Evolutionary conservation across 1,284 basidiomycete genomes (phyloP).

Genomic region (Retiboletus flavoniger): DNA sequence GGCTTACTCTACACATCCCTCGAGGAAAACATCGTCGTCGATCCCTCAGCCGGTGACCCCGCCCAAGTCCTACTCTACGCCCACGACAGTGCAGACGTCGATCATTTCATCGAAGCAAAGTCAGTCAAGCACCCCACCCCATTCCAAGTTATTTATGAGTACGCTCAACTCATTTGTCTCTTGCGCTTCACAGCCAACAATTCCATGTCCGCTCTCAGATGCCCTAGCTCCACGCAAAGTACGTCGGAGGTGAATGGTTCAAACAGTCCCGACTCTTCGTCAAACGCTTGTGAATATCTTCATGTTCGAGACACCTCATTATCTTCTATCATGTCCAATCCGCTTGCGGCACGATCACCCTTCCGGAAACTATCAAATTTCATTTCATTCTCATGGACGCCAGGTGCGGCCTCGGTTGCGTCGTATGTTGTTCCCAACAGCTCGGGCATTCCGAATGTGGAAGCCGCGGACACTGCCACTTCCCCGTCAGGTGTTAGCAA

Average conservation of each 20-base stretch:
- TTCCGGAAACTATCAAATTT: constrained; percentile 53
- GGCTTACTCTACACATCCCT: constrained; percentile 40
- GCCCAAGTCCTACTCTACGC: constrained; percentile 30
- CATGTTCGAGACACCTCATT: constrained; percentile 32
- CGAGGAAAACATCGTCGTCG: constrained; percentile 52
- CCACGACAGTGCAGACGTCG: constrained; percentile 21
- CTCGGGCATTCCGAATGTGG: constrained; percentile 23
- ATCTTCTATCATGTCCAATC: constrained; percentile 50
- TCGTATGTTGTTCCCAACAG: constrained; percentile 29
- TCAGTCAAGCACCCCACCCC: constrained; percentile 37
- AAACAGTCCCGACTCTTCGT: constrained; percentile 1
- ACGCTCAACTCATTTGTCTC: constrained; percentile 52
- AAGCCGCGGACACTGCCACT: constrained; percentile 17
- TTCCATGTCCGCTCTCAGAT: constrained; percentile 38
- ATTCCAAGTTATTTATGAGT: constrained; percentile 44
- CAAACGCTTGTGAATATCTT: constrained; percentile 27
- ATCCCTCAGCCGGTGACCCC: constrained; percentile 51
- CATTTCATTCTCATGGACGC: constrained; percentile 54
- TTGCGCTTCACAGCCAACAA: constrained; percentile 39
- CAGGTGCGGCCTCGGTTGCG: constrained; percentile 38
- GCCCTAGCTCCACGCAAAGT: constrained; percentile 19
- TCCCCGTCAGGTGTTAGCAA: constrained; percentile 12
- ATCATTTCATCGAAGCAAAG: constrained; percentile 31
- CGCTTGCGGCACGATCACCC: constrained; percentile 48
- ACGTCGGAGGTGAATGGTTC: constrained; percentile 28